These are phyloP conservation scores for Fraxinus ornus DNA, from an alignment of 305 asterid genomes.

Conservation along the genomic window DNA sequence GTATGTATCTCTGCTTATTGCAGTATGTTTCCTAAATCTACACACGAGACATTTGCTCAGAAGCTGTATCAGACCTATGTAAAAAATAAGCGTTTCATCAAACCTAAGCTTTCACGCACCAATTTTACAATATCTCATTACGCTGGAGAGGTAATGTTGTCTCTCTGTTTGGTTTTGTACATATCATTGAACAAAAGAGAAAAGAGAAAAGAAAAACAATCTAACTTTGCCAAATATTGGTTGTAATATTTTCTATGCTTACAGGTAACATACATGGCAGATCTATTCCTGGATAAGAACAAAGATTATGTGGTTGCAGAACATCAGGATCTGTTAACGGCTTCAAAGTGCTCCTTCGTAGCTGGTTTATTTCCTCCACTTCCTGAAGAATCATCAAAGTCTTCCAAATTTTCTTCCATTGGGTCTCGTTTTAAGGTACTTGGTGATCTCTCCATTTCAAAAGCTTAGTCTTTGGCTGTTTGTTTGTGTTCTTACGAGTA, in stretches of 20 bases:
- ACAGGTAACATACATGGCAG: conserved; percentile 93
- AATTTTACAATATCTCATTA: conserved; percentile 94
- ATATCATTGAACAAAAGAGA: background rate
- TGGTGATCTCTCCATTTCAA: conserved; percentile 7
- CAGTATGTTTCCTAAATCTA: conserved; percentile 99
- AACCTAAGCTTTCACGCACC: conserved; percentile 98
- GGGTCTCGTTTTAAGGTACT: conserved; percentile 96
- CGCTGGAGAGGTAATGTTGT: conserved; percentile 90
- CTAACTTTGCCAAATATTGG: conserved; percentile 4
- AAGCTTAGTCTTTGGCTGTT: background rate
- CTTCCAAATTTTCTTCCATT: conserved; percentile 98
- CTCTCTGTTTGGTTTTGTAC: background rate
- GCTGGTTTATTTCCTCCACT: conserved; percentile 94
- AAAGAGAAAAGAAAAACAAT: conserved; percentile 13
- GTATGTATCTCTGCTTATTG: conserved; percentile 30
- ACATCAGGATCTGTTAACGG: conserved; percentile 92
- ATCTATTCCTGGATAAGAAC: conserved; percentile 97
- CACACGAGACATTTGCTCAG: conserved; percentile 99
- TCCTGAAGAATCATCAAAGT: conserved; percentile 92
- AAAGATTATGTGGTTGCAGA: conserved; percentile 99
- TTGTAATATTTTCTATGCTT: conserved; percentile 27
- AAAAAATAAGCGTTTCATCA: conserved; percentile 93
- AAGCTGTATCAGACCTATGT: conserved; percentile 93
- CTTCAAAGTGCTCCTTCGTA: conserved; percentile 82
- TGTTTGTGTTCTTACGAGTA: conserved; percentile 2